These are phyloP conservation scores for Leccinum pellstonianum DNA, from an alignment of 768 basidiomycete genomes.

Conservation along the genomic window DNA sequence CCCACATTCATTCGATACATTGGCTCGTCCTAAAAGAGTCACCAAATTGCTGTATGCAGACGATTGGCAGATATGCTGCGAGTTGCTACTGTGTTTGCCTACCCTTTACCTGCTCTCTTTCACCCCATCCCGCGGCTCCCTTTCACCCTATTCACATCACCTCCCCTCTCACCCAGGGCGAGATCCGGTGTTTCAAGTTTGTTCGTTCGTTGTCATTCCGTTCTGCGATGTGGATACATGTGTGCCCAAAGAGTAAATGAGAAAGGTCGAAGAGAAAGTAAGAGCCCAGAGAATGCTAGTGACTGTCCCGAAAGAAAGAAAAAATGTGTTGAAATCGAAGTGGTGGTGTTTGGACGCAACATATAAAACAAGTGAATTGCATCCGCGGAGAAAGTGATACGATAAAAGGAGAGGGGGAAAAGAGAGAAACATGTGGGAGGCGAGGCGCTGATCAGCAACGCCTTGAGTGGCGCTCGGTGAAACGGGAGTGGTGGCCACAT, in stretches of 20 bases:
- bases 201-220: constrained; percentile 4
- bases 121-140: background rate
- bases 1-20: too few relatives aligned
- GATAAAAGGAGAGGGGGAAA: background rate
- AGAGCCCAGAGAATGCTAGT: background rate
- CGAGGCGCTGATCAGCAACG: background rate
- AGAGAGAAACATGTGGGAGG: constrained; percentile 1
- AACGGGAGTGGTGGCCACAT: background rate
- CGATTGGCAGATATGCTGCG: constrained; percentile 1
- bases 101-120: background rate
- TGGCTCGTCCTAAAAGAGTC: background rate
- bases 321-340: background rate
- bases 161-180: background rate
- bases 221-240: constrained; percentile 3
- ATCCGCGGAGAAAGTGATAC: background rate
- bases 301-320: constrained; percentile 13
- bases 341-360: background rate
- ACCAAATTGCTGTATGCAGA: background rate
- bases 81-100: background rate
- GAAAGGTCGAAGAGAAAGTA: background rate
- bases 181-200: constrained; percentile 5
- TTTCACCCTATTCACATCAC: background rate
- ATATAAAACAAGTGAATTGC: background rate
- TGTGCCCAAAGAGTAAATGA: background rate
- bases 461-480: constrained; percentile 11